Evolutionary conservation across 345 rosid species (phyloP).

Genomic region (Eucalyptus pumila): DNA sequence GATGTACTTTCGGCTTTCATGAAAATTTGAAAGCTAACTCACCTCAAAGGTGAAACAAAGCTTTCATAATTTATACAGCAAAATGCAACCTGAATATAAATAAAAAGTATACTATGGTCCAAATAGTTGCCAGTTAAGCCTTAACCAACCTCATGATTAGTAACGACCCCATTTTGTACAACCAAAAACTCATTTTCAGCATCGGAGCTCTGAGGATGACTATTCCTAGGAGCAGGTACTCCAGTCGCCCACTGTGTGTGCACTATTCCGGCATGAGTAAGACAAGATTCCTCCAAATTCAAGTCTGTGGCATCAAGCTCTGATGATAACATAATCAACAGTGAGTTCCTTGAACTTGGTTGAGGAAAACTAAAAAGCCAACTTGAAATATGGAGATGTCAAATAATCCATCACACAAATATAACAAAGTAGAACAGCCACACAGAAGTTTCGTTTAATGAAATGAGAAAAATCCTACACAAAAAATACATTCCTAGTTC

Average conservation of each 20-base stretch:
- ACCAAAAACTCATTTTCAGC: constrained; percentile 76
- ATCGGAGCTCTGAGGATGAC: constrained; percentile 88
- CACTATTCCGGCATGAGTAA: constrained; percentile 75
- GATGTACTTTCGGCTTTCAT: no score
- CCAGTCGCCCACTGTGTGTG: constrained; percentile 96
- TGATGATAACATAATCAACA: constrained; percentile 1
- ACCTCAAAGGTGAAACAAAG: background rate
- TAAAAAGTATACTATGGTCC: background rate
- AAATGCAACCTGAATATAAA: background rate
- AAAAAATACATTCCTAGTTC: background rate
- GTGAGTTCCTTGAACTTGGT: background rate
- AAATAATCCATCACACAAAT: background rate
- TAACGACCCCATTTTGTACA: constrained; percentile 84
- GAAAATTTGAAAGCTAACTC: background rate
- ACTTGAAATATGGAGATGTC: background rate
- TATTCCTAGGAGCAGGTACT: constrained; percentile 81
- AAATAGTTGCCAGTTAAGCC: background rate
- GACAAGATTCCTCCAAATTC: constrained; percentile 55
- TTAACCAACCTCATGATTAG: constrained; percentile 65
- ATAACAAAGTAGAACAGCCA: background rate
- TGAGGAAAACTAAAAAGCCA: background rate
- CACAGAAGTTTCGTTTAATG: background rate
- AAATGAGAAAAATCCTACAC: background rate
- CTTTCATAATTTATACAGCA: background rate
- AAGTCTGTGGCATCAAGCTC: constrained; percentile 53